Evolutionary conservation across 176 grass and related monocot genomes (phyloP).

Genomic region (Avena insularis): DNA sequence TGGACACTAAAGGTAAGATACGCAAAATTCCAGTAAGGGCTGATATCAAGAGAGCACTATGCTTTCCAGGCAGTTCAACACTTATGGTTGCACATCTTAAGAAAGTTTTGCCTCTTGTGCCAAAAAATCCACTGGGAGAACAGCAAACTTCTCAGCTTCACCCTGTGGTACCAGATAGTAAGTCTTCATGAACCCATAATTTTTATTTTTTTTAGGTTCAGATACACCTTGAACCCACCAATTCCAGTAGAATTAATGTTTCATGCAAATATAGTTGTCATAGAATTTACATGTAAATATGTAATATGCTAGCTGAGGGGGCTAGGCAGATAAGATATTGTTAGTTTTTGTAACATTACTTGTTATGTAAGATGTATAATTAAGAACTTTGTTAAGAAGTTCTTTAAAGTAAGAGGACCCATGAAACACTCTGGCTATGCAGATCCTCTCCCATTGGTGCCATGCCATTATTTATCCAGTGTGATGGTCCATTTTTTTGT

Average conservation of each 20-base stretch:
- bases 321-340: background rate
- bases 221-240: background rate
- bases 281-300: background rate
- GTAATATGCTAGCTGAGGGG: background rate
- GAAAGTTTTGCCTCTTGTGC: constrained; percentile 44
- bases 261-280: background rate
- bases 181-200: constrained; percentile 44
- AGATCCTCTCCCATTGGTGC: background rate
- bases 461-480: constrained; percentile 18
- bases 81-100: constrained; percentile 81
- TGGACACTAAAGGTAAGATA: constrained; percentile 77
- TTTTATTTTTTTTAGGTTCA: constrained; percentile 10
- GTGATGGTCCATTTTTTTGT: constrained; percentile 22
- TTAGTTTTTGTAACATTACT: background rate
- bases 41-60: constrained; percentile 77
- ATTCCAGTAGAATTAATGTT: constrained; percentile 22
- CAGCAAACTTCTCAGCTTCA: constrained; percentile 35
- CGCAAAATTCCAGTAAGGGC: constrained; percentile 76
- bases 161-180: constrained; percentile 54
- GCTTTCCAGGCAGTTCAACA: constrained; percentile 86
- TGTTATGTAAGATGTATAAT: background rate
- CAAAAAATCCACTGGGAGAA: constrained; percentile 24
- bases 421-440: background rate
- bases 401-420: background rate
- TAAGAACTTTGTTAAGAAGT: background rate